Conservation (phyloP, 192 early-diverging fungal genomes). For the Spizellomyces punctatus region DNA sequence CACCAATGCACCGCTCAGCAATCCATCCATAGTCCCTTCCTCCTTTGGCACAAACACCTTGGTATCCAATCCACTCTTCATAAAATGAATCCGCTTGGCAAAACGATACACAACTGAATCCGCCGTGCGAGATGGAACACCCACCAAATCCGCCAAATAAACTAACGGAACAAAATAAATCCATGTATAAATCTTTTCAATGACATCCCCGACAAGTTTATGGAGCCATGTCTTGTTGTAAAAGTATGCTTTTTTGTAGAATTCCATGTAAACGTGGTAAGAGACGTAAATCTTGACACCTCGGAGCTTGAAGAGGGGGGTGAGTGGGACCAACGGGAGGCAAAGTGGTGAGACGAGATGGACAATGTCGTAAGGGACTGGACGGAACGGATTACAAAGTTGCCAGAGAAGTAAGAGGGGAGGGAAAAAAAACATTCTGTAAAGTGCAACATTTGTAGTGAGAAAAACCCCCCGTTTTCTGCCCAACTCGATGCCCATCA, state of each 20-base stretch:
- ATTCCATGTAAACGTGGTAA: conserved; percentile 55
- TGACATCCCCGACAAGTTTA: conserved; percentile 34
- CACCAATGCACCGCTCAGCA: not conserved
- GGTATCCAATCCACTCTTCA: conserved; percentile 55
- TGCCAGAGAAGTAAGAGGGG: conserved; percentile 44
- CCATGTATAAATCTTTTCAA: conserved; percentile 39
- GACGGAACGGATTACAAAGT: conserved; percentile 36
- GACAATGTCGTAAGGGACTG: conserved; percentile 49
- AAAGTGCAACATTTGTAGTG: too few relatives aligned
- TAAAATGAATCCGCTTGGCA: conserved; percentile 46
- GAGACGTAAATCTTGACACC: conserved; percentile 55
- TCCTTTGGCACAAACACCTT: conserved; percentile 40
- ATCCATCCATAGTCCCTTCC: not conserved
- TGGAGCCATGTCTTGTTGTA: conserved; percentile 12
- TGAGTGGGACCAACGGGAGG: conserved; percentile 41
- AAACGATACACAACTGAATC: conserved; percentile 47
- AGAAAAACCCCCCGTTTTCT: not conserved
- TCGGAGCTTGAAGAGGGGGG: conserved; percentile 44
- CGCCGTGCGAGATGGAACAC: conserved; percentile 50
- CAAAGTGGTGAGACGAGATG: conserved; percentile 51
- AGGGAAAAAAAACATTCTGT: conserved; percentile 52
- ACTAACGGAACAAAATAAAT: conserved; percentile 52
- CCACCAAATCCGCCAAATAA: conserved; percentile 48
- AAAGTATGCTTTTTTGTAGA: conserved; percentile 51
- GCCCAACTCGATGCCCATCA: conserved; percentile 1